phyloP scores from a whole-genome alignment of 345 rosid genomes.

The Populus simonii region DNA sequence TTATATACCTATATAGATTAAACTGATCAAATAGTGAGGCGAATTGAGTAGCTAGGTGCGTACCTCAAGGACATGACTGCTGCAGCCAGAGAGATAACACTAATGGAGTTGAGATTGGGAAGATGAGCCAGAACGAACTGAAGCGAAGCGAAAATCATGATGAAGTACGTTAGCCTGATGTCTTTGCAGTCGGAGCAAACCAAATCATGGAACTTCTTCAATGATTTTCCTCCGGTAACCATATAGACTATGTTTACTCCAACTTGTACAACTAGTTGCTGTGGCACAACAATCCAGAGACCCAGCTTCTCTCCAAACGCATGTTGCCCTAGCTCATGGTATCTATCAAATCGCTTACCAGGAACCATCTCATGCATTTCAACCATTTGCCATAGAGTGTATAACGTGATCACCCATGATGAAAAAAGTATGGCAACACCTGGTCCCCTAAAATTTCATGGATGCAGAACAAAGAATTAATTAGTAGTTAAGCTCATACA shows the following conservation, averaged over 20 bases:
- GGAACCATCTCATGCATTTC: conserved; percentile 85
- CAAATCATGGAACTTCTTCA: conserved; percentile 60
- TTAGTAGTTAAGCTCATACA: neutral
- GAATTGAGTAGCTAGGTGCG: neutral
- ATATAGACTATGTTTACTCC: conserved; percentile 66
- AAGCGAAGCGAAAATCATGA: conserved; percentile 64
- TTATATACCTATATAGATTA: neutral
- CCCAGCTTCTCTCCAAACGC: conserved; percentile 85
- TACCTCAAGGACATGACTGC: conserved; percentile 83
- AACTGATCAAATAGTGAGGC: too few relatives aligned
- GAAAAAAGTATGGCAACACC: conserved; percentile 46
- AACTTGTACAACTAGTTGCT: conserved; percentile 67
- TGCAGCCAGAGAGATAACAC: conserved; percentile 60
- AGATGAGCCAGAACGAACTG: conserved; percentile 72
- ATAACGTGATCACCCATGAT: conserved; percentile 72
- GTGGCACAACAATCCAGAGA: conserved; percentile 75
- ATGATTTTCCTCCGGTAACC: conserved; percentile 81
- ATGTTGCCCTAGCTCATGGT: conserved; percentile 69
- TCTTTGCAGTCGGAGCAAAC: conserved; percentile 48
- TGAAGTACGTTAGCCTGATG: conserved; percentile 56
- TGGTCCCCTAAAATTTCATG: conserved; percentile 55
- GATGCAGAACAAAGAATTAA: neutral
- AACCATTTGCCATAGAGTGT: conserved; percentile 92
- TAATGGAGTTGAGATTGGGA: conserved; percentile 74
- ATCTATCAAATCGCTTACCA: conserved; percentile 71